Base-by-base conservation (phyloP, 768 basidiomycete genomes). In the Stropharia rugosoannulata region DNA sequence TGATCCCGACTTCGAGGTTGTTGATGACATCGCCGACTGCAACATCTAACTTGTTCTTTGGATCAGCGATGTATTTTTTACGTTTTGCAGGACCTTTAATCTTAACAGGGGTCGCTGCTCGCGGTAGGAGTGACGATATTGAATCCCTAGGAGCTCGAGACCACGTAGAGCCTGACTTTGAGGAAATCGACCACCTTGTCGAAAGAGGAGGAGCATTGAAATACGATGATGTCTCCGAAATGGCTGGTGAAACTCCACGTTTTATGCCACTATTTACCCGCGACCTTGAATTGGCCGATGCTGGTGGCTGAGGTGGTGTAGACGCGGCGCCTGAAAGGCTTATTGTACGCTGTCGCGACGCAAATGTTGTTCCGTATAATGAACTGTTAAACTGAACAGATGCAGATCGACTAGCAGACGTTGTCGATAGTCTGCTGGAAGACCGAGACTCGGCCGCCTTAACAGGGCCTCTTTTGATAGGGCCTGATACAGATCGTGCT, bases 21-120 rank as follows among this genome's bases (percentile, higher is more conserved):
- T 97, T 97, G 60, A 98, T 84, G 48, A 98, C 90, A 62, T 90
- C 87, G 16, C 93, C 95, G 47, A 98, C 92, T 6, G 93, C 94
- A 38, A 96, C 84, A 65, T 98, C 95, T 5, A 98, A 80, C 66
- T 93, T 92, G 73, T 82, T 93, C 72, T 90, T 87, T n/a, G 92
- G 89, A 68, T 97, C 86, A 2, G 95, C 83, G 40, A 94, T 75
- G 60, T 97, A 98, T 12, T 82, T 80, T 67, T 86, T 90, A 68
- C 82, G 80, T 15, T 75, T 68, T 8, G 70, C 66, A n/a, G 69
- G 59, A 5, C 66, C 59, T 59, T 73, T 80, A n/a, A n/a, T n/a
- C 48, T 73, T 75, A 35, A 73, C 73, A 7, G 85, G 84, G 13
- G 84, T 81, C 35, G 76, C 72, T 36, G 63, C 62, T 49, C 71